phyloP scores from a whole-genome alignment of 345 rosid genomes.

The Draba incana region DNA sequence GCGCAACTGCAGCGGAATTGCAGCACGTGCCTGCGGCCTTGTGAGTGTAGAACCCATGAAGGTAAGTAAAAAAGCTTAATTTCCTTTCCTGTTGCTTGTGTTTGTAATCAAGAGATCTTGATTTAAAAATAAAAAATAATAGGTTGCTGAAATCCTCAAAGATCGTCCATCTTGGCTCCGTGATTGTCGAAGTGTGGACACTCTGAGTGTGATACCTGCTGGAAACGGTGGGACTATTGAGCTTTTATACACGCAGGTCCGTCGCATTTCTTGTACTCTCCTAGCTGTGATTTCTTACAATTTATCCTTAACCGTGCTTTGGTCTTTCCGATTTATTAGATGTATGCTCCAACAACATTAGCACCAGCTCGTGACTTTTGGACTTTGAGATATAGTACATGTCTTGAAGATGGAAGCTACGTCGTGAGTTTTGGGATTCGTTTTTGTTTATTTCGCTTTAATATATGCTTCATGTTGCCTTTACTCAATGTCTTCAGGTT shows the following conservation, averaged over 20 bases:
- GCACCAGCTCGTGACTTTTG: slow-evolving; percentile 97
- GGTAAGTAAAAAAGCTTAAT: slow-evolving; percentile 45
- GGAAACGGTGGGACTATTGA: slow-evolving; percentile 89
- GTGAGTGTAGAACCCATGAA: slow-evolving; percentile 98
- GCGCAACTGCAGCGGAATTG: slow-evolving; percentile 95
- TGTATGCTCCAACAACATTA: slow-evolving; percentile 87
- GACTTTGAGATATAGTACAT: slow-evolving; percentile 86
- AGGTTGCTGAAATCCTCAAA: slow-evolving; percentile 96
- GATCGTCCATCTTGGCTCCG: slow-evolving; percentile 96
- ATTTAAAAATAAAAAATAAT: not conserved
- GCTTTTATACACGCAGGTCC: slow-evolving; percentile 89
- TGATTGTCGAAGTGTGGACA: slow-evolving; percentile 83
- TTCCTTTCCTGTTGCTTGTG: not conserved
- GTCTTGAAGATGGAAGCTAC: slow-evolving; percentile 91
- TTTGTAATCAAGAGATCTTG: slow-evolving; percentile 10
- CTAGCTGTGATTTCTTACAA: not conserved
- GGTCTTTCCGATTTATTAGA: slow-evolving; percentile 45
- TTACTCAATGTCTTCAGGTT: slow-evolving; percentile 52
- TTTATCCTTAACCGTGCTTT: not conserved
- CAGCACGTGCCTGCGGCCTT: slow-evolving; percentile 99
- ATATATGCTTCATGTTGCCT: slow-evolving; percentile 1
- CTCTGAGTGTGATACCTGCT: slow-evolving; percentile 73
- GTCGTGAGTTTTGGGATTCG: slow-evolving; percentile 52
- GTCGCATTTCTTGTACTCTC: slow-evolving; percentile 14
- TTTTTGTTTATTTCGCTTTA: not conserved